These are phyloP conservation scores for Lupinus albus DNA, from an alignment of 306 rosid genomes.

Conservation along the genomic window DNA sequence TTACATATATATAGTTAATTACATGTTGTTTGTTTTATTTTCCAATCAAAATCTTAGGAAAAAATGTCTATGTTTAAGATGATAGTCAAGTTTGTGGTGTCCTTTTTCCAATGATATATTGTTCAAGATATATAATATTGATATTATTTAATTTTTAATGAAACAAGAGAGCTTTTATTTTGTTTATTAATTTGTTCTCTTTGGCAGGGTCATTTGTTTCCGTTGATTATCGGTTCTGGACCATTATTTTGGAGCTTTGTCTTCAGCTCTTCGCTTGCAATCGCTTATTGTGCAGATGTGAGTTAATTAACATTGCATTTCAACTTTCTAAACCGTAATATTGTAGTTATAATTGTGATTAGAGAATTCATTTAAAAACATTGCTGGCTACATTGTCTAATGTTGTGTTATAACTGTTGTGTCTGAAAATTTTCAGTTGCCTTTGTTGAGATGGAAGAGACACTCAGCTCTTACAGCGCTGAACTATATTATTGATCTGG, in stretches of 20 bases:
- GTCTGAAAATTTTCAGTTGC: no score
- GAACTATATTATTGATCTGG: no score
- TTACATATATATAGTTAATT: no score
- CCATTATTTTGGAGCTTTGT: conserved; percentile 77
- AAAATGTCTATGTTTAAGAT: background rate
- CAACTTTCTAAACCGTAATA: no score
- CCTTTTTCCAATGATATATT: background rate
- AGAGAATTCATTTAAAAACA: no score
- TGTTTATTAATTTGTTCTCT: conserved; percentile 18
- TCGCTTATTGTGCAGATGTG: conserved; percentile 72
- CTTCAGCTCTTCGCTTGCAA: conserved; percentile 60
- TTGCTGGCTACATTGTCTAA: no score
- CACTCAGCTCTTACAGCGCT: no score
- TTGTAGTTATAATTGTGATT: no score
- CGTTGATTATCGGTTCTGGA: conserved; percentile 77
- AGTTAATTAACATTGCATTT: conserved; percentile 40
- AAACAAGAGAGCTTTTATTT: background rate
- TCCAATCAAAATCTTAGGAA: background rate
- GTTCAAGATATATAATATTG: background rate
- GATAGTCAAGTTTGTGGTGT: background rate
- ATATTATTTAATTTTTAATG: no score
- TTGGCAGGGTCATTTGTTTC: conserved; percentile 68
- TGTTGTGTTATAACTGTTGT: no score
- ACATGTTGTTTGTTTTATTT: no score
- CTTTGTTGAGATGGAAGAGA: no score